Evolutionary conservation across 2,329 filamentous ascomycete species (phyloP).

Genomic region (Phaeoacremonium minimum): DNA sequence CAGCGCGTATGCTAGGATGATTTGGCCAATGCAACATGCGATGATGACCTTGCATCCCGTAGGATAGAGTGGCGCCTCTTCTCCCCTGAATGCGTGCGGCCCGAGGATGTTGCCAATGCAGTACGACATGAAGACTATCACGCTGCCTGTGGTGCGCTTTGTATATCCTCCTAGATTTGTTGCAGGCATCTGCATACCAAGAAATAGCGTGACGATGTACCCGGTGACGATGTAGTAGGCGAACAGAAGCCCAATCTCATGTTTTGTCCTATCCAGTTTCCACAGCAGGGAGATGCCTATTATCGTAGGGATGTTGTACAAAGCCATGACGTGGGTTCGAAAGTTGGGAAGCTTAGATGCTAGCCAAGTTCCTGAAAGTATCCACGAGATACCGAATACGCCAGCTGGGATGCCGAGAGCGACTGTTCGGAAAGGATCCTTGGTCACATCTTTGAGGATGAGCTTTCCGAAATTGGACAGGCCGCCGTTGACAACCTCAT

Average conservation of each 20-base stretch:
- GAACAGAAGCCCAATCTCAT: conserved; percentile 41
- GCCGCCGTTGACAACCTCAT: conserved; percentile 49
- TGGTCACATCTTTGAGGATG: conserved; percentile 46
- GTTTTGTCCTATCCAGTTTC: conserved; percentile 33
- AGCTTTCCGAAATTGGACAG: conserved; percentile 51
- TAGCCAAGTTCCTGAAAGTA: conserved; percentile 46
- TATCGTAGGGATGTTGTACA: conserved; percentile 47
- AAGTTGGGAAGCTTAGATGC: conserved; percentile 45
- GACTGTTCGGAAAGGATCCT: conserved; percentile 38
- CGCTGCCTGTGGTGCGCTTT: conserved; percentile 38
- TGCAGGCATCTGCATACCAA: conserved; percentile 48
- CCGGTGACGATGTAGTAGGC: conserved; percentile 45
- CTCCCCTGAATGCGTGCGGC: conserved; percentile 37
- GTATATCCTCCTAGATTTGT: conserved; percentile 43
- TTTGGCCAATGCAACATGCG: conserved; percentile 35
- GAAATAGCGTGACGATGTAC: conserved; percentile 46
- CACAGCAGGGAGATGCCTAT: conserved; percentile 44
- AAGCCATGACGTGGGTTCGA: conserved; percentile 46
- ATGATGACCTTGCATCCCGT: conserved; percentile 49
- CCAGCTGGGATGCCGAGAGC: conserved; percentile 51
- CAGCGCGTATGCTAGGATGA: conserved; percentile 27
- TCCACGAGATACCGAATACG: conserved; percentile 47
- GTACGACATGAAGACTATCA: conserved; percentile 39
- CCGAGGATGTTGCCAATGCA: conserved; percentile 42
- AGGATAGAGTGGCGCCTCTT: conserved; percentile 40